phyloP scores from a whole-genome alignment of 106 monocot species.

The Allium sativum region DNA sequence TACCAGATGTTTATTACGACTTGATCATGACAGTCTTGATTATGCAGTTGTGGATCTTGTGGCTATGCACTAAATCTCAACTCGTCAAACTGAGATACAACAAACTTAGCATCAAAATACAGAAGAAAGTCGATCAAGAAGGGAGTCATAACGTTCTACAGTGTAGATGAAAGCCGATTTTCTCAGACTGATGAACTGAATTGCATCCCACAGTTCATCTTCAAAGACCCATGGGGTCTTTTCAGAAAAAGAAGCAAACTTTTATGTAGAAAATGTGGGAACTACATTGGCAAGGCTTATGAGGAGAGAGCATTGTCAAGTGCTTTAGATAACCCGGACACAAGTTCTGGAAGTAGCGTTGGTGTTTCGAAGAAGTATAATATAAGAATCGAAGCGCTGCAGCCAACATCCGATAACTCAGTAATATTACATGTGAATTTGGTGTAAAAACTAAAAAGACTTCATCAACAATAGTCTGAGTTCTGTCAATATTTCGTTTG shows the following conservation, averaged over 20 bases:
- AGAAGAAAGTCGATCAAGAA: slow-evolving; percentile 41
- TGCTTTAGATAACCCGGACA: slow-evolving; percentile 16
- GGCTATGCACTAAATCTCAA: slow-evolving; percentile 52
- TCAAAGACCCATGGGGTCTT: slow-evolving; percentile 33
- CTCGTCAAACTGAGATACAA: slow-evolving; percentile 35
- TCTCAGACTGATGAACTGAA: slow-evolving; percentile 32
- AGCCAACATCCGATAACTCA: slow-evolving; percentile 40
- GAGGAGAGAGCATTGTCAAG: slow-evolving; percentile 17
- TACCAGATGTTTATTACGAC: no score
- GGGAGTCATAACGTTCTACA: slow-evolving; percentile 37
- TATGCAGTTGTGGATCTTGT: slow-evolving; percentile 57
- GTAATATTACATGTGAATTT: no score
- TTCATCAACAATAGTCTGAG: no score
- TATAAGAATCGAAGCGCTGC: slow-evolving; percentile 38
- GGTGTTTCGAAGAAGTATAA: slow-evolving; percentile 31
- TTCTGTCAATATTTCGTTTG: no score
- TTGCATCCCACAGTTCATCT: slow-evolving; percentile 38
- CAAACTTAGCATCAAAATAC: slow-evolving; percentile 41
- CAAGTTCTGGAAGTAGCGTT: slow-evolving; percentile 18
- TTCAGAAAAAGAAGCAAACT: slow-evolving; percentile 36
- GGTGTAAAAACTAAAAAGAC: no score
- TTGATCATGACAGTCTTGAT: no score
- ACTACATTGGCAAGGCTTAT: slow-evolving; percentile 31
- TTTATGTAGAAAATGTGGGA: slow-evolving; percentile 38
- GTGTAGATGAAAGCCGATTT: slow-evolving; percentile 48